Conservation (phyloP, 345 rosid genomes). For the Ailanthus altissimus region DNA sequence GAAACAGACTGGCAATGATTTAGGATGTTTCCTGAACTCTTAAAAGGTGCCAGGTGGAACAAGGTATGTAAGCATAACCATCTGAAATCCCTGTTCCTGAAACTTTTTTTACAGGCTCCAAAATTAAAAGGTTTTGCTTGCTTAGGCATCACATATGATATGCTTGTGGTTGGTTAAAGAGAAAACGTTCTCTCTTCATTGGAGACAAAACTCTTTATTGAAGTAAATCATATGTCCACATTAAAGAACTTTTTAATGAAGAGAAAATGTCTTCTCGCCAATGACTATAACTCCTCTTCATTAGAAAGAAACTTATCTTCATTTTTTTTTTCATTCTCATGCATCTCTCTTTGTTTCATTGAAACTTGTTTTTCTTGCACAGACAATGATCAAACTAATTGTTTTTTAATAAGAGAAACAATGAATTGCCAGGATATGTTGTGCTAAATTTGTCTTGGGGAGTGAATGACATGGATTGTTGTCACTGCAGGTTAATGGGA, state of each 20-base stretch:
- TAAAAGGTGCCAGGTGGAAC: conserved; percentile 20
- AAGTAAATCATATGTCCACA: not conserved
- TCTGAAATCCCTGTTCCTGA: not conserved
- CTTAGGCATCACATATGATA: not conserved
- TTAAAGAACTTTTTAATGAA: not conserved
- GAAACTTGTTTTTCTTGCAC: not conserved
- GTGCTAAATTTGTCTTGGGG: not conserved
- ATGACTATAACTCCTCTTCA: not conserved
- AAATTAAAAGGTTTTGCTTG: not conserved
- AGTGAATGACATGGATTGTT: not conserved
- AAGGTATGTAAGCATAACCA: conserved; percentile 22
- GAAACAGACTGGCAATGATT: conserved; percentile 37
- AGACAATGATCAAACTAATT: not conserved
- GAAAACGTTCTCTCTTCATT: no score
- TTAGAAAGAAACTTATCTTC: not conserved
- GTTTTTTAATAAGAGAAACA: not conserved
- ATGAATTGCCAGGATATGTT: not conserved
- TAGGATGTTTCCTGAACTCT: conserved; percentile 28
- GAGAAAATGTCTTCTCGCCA: not conserved
- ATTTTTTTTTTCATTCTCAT: not conserved
- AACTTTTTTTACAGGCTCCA: not conserved
- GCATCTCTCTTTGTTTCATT: not conserved
- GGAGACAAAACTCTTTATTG: not conserved
- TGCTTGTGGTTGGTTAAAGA: not conserved
- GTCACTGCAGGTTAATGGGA: conserved; percentile 28